These are phyloP conservation scores for Fusarium abutilonis DNA, from an alignment of 2,329 filamentous ascomycete species.

Conservation along the genomic window DNA sequence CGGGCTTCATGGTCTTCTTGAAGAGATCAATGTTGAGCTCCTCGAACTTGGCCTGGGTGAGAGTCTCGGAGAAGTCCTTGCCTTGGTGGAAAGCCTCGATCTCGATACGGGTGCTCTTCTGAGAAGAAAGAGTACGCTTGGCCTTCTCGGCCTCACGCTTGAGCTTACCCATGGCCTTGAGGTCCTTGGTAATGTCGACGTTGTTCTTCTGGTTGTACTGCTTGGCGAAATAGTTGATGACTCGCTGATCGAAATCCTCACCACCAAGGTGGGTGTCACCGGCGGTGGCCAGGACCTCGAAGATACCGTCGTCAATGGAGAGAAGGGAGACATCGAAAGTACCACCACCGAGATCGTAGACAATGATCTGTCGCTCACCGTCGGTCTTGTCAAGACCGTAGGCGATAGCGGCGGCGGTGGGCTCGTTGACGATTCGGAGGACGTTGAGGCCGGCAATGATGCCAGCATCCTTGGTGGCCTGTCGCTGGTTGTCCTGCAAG, in stretches of 20 bases:
- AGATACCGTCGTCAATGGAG: slow-evolving; percentile 90
- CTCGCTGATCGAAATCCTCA: slow-evolving; percentile 98
- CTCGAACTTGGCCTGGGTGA: slow-evolving; percentile 99
- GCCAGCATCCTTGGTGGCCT: slow-evolving; percentile 96
- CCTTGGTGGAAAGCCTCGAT: slow-evolving; percentile 97
- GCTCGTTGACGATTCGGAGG: slow-evolving; percentile 96
- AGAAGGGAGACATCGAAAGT: slow-evolving; percentile 95
- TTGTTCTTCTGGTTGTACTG: slow-evolving; percentile 98
- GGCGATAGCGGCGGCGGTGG: slow-evolving; percentile 92
- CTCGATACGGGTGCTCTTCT: slow-evolving; percentile 93
- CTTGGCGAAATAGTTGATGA: slow-evolving; percentile 97
- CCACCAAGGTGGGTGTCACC: slow-evolving; percentile 98
- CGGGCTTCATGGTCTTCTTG: slow-evolving; percentile 99
- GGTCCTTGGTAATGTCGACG: slow-evolving; percentile 91
- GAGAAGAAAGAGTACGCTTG: slow-evolving; percentile 95
- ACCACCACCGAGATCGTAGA: slow-evolving; percentile 94
- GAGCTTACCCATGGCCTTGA: slow-evolving; percentile 98
- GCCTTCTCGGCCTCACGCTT: slow-evolving; percentile 99
- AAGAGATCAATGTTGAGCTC: slow-evolving; percentile 99
- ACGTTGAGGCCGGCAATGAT: slow-evolving; percentile 92
- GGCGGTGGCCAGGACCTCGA: slow-evolving; percentile 92
- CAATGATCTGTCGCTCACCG: slow-evolving; percentile 87
- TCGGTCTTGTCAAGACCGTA: slow-evolving; percentile 91
- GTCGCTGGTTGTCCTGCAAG: slow-evolving; percentile 82
- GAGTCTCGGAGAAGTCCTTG: slow-evolving; percentile 97